phyloP scores from a whole-genome alignment of 768 basidiomycete species.

The Fistulinella prunicolor region DNA sequence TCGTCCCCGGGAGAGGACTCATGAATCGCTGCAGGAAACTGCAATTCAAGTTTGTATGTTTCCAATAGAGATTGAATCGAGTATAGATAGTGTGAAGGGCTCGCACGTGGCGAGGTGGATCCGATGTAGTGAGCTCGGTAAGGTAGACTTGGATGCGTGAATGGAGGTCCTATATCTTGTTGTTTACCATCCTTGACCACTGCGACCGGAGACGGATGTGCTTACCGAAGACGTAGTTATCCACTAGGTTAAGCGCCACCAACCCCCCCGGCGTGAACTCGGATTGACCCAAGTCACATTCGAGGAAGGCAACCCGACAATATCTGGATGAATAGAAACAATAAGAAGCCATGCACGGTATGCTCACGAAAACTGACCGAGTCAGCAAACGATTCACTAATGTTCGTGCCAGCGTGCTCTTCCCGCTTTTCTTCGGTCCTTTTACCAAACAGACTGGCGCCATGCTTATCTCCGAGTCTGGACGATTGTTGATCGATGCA shows the following conservation, averaged over 20 bases:
- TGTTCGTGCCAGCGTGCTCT: constrained; percentile 82
- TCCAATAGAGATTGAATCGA: constrained; percentile 66
- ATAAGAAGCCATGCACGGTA: not conserved
- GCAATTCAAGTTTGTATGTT: constrained; percentile 66
- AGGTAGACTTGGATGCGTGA: constrained; percentile 77
- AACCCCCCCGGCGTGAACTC: constrained; percentile 89
- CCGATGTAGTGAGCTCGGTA: constrained; percentile 80
- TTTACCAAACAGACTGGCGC: constrained; percentile 61
- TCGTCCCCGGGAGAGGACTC: constrained; percentile 29
- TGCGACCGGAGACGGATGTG: not conserved
- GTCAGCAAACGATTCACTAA: constrained; percentile 66
- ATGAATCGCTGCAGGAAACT: constrained; percentile 38
- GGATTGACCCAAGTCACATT: constrained; percentile 91
- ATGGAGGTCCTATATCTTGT: constrained; percentile 66
- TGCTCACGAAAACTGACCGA: constrained; percentile 37
- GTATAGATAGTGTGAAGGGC: constrained; percentile 72
- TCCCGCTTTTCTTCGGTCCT: constrained; percentile 85
- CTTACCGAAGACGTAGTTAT: constrained; percentile 67
- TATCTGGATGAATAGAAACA: constrained; percentile 44
- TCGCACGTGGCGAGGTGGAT: constrained; percentile 68
- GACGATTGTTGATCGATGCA: not conserved
- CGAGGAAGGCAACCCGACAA: constrained; percentile 82
- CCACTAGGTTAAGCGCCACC: constrained; percentile 74
- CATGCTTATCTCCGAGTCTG: constrained; percentile 12
- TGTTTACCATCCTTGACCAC: not conserved